Base-by-base conservation (phyloP, 495 filamentous ascomycete genomes). In the Neurospora hispaniola region DNA sequence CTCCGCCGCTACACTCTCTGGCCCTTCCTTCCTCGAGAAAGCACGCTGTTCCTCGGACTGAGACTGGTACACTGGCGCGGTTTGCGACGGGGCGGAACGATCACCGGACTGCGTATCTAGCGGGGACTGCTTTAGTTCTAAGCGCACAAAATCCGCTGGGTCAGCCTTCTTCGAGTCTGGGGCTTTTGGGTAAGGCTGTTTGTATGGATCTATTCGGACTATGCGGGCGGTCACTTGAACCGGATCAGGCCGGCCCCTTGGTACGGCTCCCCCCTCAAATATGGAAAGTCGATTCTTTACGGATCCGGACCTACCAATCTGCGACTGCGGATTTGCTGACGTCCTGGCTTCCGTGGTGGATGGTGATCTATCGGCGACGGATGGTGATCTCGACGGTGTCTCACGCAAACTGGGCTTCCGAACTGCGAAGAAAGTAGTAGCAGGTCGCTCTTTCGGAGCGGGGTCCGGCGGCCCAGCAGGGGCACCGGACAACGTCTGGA, bases 201-300 rank as follows among this genome's bases (percentile, higher is more conserved):
- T 79, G 27, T 66, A 66, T 43, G 85, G 80, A 69, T 92, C 89
- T 66, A 27, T 66, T 39, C 92, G 87, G 40, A 95, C 81, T 48
- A 95, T 94, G 27, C 90, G 88, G 39, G 93, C 91, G 1, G 91
- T 94, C 10, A 96, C 93, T 42, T 94, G 93, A 11, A 96, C 87
- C 14, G 92, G 94, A 81, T 87, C 89, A 69, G 88, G 86, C n/a
- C 85, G 83, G 16, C 84, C 81, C 62, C 82, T 80, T 3, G 82
- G 79, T 31, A 76, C 43, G 41, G 75, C 81, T 11, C 82, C 83
- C 3, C 77, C 81, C 70, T 86, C 83, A 71, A 86, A 86, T 78
- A 86, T 79, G 66, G 81, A 82, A 11, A 86, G 77, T 70, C 83
- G 79, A 70, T 77, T 85, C n/a, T 82, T 82, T 69, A 86, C 76